Percentiles rank a stretch among this genome's conserved stretches.
phyloP scores from a whole-genome alignment of 176 grass and related monocot species.

The Dactylis glomerata region DNA sequence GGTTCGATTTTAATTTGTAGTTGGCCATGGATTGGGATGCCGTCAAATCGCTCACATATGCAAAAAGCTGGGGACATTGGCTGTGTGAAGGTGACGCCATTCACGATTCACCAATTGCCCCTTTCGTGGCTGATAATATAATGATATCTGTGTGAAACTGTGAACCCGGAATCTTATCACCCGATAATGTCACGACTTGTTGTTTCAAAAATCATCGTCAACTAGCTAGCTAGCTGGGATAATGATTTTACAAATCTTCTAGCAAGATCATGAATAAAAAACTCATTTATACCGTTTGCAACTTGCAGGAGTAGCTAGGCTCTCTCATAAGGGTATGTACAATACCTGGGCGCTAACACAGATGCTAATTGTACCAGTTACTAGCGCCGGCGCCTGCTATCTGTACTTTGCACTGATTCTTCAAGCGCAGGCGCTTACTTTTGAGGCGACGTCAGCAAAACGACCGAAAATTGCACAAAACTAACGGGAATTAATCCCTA shows the following conservation, averaged over 20 bases:
- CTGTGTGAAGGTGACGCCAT: background rate
- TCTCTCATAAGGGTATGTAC: background rate
- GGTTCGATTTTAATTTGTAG: too few species aligned
- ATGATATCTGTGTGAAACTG: too few species aligned
- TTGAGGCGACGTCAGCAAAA: too few species aligned
- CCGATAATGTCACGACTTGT: background rate
- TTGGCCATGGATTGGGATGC: background rate
- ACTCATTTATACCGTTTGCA: background rate
- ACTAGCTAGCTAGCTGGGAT: background rate
- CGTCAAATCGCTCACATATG: slow-evolving; percentile 27
- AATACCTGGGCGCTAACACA: too few species aligned
- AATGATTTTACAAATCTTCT: background rate
- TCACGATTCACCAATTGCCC: background rate
- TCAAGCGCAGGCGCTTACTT: too few species aligned
- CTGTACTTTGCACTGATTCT: too few species aligned
- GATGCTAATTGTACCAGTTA: too few species aligned
- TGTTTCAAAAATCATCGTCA: background rate
- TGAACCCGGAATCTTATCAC: background rate
- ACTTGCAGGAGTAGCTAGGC: background rate
- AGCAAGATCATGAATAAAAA: background rate
- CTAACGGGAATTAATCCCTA: too few species aligned
- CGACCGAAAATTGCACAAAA: too few species aligned
- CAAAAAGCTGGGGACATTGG: slow-evolving; percentile 29
- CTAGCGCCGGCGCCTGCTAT: too few species aligned
- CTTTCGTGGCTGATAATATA: background rate